Percentiles rank a stretch among this genome's conserved stretches.
Evolutionary conservation across 2,329 filamentous ascomycete genomes (phyloP).

Genomic region (Mycosphaerella sp.): DNA sequence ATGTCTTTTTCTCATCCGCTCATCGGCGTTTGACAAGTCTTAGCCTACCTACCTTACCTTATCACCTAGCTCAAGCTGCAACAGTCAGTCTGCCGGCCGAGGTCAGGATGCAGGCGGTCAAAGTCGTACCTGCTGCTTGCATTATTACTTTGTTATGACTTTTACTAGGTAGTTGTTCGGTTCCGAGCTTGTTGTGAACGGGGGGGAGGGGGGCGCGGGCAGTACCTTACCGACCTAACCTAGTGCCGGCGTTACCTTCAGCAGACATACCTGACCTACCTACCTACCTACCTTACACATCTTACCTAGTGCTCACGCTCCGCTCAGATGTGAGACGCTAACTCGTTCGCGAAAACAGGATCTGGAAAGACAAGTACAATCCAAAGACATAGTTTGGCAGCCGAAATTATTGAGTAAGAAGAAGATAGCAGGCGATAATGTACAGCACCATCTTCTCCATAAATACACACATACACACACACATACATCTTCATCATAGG

Average conservation of each 20-base stretch:
- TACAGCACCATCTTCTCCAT: neutral
- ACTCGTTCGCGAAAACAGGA: slow-evolving; percentile 51
- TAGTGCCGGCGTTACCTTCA: no score
- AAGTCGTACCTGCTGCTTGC: neutral
- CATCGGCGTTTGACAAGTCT: no score
- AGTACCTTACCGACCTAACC: no score
- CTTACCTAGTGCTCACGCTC: no score
- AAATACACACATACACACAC: slow-evolving; percentile 1
- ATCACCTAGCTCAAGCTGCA: no score
- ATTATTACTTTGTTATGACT: neutral
- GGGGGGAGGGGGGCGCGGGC: no score
- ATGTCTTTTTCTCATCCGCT: no score
- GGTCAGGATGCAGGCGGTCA: neutral
- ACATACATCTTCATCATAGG: neutral
- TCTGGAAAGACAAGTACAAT: slow-evolving; percentile 94
- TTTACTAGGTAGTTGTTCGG: neutral
- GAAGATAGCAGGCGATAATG: neutral
- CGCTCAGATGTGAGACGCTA: slow-evolving; percentile 4
- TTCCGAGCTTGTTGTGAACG: neutral
- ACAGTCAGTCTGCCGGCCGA: neutral
- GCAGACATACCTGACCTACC: no score
- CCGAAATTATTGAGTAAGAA: neutral
- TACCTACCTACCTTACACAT: no score
- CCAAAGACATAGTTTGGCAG: slow-evolving; percentile 20
- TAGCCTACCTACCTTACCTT: no score